A percentile compares a stretch with the other conserved stretches of the same genome.
Evolutionary conservation across 192 early-diverging fungal genomes (phyloP).

Genomic region (Piromyces finnis): DNA sequence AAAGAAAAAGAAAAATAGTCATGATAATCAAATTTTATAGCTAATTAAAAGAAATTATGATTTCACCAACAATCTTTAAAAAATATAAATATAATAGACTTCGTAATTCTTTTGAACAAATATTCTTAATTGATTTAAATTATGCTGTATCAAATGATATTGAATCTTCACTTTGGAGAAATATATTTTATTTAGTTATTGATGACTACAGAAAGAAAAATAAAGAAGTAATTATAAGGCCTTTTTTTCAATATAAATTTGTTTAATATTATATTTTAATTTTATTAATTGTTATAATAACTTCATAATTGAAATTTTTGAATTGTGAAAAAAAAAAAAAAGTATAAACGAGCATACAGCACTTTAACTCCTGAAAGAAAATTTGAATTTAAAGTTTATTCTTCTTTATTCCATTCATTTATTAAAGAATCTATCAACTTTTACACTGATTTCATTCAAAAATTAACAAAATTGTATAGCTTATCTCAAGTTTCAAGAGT

Average conservation of each 20-base stretch:
- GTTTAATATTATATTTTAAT: too few relatives aligned
- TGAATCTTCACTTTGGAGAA: neutral
- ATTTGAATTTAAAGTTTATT: neutral
- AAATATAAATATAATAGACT: neutral
- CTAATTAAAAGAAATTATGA: too few relatives aligned
- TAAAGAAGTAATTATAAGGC: neutral
- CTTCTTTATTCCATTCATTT: neutral
- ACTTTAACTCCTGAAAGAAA: neutral
- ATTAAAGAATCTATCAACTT: neutral
- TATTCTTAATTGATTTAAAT: neutral
- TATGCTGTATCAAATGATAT: neutral
- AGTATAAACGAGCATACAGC: neutral
- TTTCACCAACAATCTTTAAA: too few relatives aligned
- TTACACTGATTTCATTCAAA: neutral
- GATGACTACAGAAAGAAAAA: neutral
- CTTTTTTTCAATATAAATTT: too few relatives aligned
- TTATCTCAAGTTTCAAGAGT: neutral
- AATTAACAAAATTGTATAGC: neutral
- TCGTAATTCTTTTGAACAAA: neutral
- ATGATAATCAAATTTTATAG: too few relatives aligned
- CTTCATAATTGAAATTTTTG: too few relatives aligned
- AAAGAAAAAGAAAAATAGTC: neutral
- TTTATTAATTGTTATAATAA: too few relatives aligned
- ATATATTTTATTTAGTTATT: neutral
- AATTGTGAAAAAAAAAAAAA: neutral